These are phyloP conservation scores for Syncephalis fuscata DNA, from an alignment of 371 early-diverging fungal species.

Conservation along the genomic window DNA sequence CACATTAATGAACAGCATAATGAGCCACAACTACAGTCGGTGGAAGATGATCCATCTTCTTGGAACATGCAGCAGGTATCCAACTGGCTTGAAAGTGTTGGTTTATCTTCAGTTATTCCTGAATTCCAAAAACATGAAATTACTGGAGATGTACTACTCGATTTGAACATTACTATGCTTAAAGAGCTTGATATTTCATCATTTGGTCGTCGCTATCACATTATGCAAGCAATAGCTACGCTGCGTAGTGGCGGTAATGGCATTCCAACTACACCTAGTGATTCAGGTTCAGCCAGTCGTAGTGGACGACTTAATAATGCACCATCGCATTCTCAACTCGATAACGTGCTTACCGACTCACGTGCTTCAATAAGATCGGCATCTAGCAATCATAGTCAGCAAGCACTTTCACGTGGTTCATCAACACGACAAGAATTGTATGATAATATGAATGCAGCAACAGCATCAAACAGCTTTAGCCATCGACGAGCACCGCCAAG, in stretches of 20 bases:
- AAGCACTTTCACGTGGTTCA: no score
- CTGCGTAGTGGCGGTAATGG: constrained; percentile 8
- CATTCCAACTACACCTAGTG: neutral
- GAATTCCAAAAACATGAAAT: constrained; percentile 52
- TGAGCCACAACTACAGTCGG: neutral
- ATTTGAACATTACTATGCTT: constrained; percentile 34
- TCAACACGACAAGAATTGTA: no score
- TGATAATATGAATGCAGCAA: no score
- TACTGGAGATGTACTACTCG: constrained; percentile 44
- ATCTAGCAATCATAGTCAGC: no score
- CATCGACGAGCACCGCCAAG: no score
- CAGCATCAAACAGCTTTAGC: no score
- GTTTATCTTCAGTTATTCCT: constrained; percentile 24
- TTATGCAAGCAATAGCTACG: constrained; percentile 37
- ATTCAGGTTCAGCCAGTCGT: neutral
- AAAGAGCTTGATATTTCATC: constrained; percentile 48
- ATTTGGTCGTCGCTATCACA: constrained; percentile 47
- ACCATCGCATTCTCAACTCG: no score
- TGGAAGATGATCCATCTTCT: constrained; percentile 13
- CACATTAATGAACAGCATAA: no score
- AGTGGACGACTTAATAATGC: neutral
- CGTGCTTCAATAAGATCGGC: no score
- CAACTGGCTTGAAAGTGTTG: constrained; percentile 33
- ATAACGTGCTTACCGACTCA: no score
- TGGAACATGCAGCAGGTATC: constrained; percentile 44